phyloP scores from a whole-genome alignment of 768 basidiomycete genomes.

The Jaapia argillacea region DNA sequence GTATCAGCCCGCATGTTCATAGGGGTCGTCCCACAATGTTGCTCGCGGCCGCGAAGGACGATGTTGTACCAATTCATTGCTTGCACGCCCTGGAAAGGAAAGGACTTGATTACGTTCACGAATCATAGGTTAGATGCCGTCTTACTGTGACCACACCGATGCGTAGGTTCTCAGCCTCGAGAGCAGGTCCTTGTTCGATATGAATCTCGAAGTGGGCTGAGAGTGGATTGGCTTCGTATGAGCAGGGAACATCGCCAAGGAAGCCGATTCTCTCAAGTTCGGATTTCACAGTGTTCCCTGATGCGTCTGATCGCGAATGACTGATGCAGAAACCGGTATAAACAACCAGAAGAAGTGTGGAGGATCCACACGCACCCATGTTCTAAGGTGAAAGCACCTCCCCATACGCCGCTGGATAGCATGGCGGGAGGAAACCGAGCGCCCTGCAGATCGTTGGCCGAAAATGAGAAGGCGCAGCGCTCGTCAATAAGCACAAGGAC shows the following conservation, averaged over 20 bases:
- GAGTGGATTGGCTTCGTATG: slow-evolving; percentile 7
- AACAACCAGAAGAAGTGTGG: not conserved
- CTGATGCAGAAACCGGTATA: not conserved
- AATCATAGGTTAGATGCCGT: not conserved
- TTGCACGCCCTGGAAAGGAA: slow-evolving; percentile 4
- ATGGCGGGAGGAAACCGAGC: slow-evolving; percentile 11
- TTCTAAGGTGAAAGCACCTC: slow-evolving; percentile 3
- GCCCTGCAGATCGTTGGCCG: slow-evolving; percentile 4
- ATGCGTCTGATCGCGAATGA: slow-evolving; percentile 5
- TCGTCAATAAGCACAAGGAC: not conserved
- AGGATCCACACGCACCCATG: not conserved
- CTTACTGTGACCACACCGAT: slow-evolving; percentile 4
- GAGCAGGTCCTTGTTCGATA: slow-evolving; percentile 11
- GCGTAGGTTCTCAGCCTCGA: slow-evolving; percentile 4
- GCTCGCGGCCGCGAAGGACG: slow-evolving; percentile 7
- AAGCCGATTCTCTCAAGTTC: slow-evolving; percentile 12
- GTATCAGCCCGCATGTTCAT: slow-evolving; percentile 9
- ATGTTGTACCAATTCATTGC: slow-evolving; percentile 10
- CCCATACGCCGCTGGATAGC: slow-evolving; percentile 9
- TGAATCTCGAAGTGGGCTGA: slow-evolving; percentile 12
- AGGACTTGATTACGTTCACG: not conserved
- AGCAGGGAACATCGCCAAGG: slow-evolving; percentile 7
- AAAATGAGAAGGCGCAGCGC: not conserved
- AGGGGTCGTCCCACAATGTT: slow-evolving; percentile 10
- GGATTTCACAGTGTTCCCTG: slow-evolving; percentile 8